These are phyloP conservation scores for Lantana camara DNA, from an alignment of 257 asterid species.

Conservation along the genomic window DNA sequence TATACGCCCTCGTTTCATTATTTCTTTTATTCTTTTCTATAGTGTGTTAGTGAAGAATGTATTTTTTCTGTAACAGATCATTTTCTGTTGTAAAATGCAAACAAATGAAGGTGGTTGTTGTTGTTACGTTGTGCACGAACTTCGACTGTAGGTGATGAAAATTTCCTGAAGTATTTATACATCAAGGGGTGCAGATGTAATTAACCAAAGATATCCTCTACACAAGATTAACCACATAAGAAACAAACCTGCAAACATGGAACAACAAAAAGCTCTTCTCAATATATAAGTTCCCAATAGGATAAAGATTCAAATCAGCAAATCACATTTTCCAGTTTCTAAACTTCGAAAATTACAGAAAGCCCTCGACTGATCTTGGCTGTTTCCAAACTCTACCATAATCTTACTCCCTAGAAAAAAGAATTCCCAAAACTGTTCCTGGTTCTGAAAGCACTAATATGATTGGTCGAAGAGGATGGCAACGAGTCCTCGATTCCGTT, in stretches of 20 bases:
- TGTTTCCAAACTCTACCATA: conserved; percentile 42
- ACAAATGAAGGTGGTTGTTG: too few species aligned
- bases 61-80: conserved; percentile 8
- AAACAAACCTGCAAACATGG: not conserved
- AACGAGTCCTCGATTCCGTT: conserved; percentile 51
- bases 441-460: conserved; percentile 34
- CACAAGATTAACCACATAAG: not conserved
- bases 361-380: conserved; percentile 35
- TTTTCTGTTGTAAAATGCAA: conserved; percentile 18
- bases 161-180: too few species aligned
- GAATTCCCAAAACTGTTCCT: conserved; percentile 58
- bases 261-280: not conserved
- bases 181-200: too few species aligned
- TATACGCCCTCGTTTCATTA: not conserved
- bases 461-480: conserved; percentile 39
- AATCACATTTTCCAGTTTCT: conserved; percentile 7
- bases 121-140: too few species aligned
- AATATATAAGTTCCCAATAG: conserved; percentile 9
- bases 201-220: too few species aligned
- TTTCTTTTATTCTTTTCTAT: conserved; percentile 24
- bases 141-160: too few species aligned
- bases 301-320: conserved; percentile 9
- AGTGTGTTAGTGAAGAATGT: not conserved
- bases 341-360: not conserved
- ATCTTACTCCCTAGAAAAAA: conserved; percentile 60